Conservation (phyloP, 495 filamentous ascomycete genomes). For the Penicillium dipodomyicola region DNA sequence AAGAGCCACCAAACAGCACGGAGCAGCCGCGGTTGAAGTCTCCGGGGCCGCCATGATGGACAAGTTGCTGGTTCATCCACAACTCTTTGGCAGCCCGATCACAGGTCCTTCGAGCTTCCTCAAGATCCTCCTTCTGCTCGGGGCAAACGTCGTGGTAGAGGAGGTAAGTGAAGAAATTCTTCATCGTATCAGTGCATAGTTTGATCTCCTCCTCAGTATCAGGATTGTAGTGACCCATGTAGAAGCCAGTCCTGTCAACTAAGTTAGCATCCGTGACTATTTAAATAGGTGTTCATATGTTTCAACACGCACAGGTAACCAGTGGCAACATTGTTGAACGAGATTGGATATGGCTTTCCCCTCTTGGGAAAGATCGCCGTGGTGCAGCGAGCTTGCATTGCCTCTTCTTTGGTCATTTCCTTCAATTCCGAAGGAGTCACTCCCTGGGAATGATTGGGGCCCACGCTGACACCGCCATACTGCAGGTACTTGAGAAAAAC, state of each 20-base stretch:
- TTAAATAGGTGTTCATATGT: neutral
- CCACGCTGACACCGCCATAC: slow-evolving; percentile 76
- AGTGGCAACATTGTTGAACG: slow-evolving; percentile 73
- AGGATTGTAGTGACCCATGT: slow-evolving; percentile 44
- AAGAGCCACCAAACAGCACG: slow-evolving; percentile 55
- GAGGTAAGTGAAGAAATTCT: slow-evolving; percentile 88
- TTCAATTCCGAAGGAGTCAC: slow-evolving; percentile 50
- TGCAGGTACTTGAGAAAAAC: slow-evolving; percentile 77
- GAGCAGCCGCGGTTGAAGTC: slow-evolving; percentile 69
- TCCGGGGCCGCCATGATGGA: slow-evolving; percentile 56
- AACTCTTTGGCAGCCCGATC: slow-evolving; percentile 66
- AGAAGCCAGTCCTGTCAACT: slow-evolving; percentile 43
- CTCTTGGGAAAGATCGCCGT: slow-evolving; percentile 27
- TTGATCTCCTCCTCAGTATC: slow-evolving; percentile 50
- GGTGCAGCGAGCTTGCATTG: slow-evolving; percentile 46
- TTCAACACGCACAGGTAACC: slow-evolving; percentile 67
- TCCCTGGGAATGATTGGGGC: slow-evolving; percentile 65
- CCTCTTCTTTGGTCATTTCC: slow-evolving; percentile 59
- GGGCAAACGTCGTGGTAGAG: slow-evolving; percentile 80
- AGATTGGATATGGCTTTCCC: slow-evolving; percentile 61
- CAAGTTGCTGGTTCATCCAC: slow-evolving; percentile 50
- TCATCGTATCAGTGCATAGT: slow-evolving; percentile 58
- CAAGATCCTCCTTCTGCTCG: slow-evolving; percentile 67
- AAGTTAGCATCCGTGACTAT: slow-evolving; percentile 5
- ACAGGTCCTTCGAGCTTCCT: slow-evolving; percentile 64